phyloP scores from a whole-genome alignment of 176 grass and related monocot genomes.

The Ensete ventricosum region DNA sequence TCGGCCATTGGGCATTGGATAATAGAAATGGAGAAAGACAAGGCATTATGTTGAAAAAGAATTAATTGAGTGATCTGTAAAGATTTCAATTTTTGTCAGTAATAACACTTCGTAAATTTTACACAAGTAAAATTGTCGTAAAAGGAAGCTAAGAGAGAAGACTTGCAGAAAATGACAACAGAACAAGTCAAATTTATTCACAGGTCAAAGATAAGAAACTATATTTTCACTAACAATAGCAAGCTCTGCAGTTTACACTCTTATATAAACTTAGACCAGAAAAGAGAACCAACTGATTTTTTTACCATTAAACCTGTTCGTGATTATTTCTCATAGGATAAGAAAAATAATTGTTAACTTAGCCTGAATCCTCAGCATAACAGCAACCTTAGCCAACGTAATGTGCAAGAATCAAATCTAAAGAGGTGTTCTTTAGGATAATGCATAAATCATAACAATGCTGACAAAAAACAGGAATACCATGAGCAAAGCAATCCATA shows the following conservation, averaged over 20 bases:
- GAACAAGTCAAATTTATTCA: neutral
- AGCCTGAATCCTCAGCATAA: no score
- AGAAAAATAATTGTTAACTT: neutral
- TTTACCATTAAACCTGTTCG: neutral
- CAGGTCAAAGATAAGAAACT: neutral
- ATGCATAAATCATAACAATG: no score
- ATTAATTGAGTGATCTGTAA: neutral
- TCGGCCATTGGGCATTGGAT: neutral
- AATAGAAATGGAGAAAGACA: conserved; percentile 7
- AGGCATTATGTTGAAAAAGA: neutral
- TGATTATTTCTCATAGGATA: neutral
- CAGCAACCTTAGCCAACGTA: no score
- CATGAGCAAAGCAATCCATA: no score
- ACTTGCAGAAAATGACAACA: neutral
- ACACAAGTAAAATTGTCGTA: neutral
- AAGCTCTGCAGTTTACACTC: neutral
- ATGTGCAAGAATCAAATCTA: no score
- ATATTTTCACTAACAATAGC: neutral
- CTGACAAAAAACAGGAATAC: no score
- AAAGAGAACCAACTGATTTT: neutral
- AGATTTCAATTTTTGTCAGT: neutral
- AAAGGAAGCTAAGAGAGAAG: neutral
- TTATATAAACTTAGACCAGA: neutral
- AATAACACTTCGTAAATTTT: neutral
- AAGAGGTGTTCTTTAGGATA: no score